phyloP scores from a whole-genome alignment of 495 filamentous ascomycete genomes.

The Aspergillus baeticus region DNA sequence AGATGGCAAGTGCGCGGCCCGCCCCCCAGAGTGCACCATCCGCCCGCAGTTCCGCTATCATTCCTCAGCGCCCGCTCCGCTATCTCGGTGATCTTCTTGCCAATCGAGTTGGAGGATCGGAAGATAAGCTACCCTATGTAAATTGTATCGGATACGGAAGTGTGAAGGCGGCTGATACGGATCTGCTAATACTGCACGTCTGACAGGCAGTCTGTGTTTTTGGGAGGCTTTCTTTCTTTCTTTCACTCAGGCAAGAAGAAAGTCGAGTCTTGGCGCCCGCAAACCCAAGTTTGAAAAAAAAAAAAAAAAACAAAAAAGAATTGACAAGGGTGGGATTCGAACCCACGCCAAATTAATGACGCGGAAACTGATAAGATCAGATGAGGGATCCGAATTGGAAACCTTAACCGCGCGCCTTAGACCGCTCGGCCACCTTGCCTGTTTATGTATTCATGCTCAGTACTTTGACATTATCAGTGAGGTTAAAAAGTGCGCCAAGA shows the following conservation, averaged over 20 bases:
- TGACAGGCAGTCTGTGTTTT: too few species aligned
- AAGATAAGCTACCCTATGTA: neutral
- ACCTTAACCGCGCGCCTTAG: neutral
- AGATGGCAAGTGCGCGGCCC: neutral
- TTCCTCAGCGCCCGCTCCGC: neutral
- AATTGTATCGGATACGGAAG: neutral
- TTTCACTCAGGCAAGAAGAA: too few species aligned
- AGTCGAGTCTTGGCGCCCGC: too few species aligned
- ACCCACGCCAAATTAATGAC: neutral
- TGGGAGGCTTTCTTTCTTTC: too few species aligned
- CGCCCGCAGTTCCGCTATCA: neutral
- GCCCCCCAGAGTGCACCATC: neutral
- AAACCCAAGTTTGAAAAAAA: too few species aligned
- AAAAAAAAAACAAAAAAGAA: neutral
- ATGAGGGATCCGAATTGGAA: neutral
- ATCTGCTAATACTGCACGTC: too few species aligned
- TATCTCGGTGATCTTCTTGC: neutral
- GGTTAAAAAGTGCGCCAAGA: neutral
- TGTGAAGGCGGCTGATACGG: too few species aligned
- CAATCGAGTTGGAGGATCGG: neutral
- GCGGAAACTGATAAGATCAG: neutral
- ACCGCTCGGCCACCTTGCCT: constrained; percentile 1
- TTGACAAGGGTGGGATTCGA: neutral
- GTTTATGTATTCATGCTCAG: neutral
- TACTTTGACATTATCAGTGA: too few species aligned